phyloP scores from a whole-genome alignment of 495 filamentous ascomycete species.

The Trichoderma asperelloides region DNA sequence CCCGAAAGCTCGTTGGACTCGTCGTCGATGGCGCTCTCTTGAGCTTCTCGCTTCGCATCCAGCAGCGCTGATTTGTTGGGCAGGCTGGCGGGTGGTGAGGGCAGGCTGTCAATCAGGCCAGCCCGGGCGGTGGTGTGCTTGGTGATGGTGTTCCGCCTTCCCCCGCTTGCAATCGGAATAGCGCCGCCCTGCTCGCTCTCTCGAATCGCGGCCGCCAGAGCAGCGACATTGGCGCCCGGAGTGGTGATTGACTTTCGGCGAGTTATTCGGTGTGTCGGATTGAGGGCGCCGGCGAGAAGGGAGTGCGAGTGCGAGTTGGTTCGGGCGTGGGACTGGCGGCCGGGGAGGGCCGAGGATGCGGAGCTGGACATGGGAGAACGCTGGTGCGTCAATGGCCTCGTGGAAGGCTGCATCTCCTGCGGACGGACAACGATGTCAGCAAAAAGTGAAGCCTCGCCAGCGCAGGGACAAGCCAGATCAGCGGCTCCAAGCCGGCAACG shows the following conservation, averaged over 20 bases:
- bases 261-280: constrained; percentile 74
- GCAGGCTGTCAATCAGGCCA: constrained; percentile 44
- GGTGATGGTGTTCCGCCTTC: constrained; percentile 41
- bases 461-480: constrained; percentile 22
- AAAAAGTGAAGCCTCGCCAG: constrained; percentile 18
- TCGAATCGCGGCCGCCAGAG: constrained; percentile 66
- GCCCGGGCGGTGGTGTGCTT: constrained; percentile 33
- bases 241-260: constrained; percentile 89
- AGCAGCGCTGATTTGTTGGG: constrained; percentile 33
- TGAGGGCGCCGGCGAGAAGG: constrained; percentile 57
- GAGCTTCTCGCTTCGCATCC: constrained; percentile 27
- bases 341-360: constrained; percentile 27
- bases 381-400: constrained; percentile 42
- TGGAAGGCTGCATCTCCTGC: constrained; percentile 40
- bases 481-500: constrained; percentile 10
- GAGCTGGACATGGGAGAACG: constrained; percentile 35
- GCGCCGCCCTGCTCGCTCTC: constrained; percentile 46
- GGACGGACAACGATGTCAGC: constrained; percentile 30
- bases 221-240: constrained; percentile 59
- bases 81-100: constrained; percentile 49
- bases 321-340: constrained; percentile 52
- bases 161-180: constrained; percentile 35
- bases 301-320: constrained; percentile 78
- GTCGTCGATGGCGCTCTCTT: constrained; percentile 52
- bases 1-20: constrained; percentile 47